Conservation (phyloP, 495 filamentous ascomycete species). For the Podospora sp. region DNA sequence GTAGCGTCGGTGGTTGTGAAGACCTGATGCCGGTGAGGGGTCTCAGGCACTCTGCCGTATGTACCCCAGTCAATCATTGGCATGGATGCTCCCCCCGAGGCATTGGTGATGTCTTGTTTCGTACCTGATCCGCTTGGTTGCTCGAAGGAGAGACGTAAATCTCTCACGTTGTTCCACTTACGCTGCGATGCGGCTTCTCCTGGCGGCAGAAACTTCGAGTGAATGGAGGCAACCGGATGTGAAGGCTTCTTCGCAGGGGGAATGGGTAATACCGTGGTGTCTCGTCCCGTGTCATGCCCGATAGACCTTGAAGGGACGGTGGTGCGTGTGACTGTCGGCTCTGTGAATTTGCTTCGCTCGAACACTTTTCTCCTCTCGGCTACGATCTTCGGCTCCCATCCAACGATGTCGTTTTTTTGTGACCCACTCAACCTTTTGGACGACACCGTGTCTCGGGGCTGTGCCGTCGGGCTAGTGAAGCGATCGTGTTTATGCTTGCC, state of each 20-base stretch:
- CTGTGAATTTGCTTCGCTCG: slow-evolving; percentile 24
- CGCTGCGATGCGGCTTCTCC: slow-evolving; percentile 19
- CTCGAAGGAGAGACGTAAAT: slow-evolving; percentile 42
- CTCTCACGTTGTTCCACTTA: slow-evolving; percentile 40
- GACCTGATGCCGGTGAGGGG: not conserved
- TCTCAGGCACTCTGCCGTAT: not conserved
- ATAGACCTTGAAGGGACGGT: slow-evolving; percentile 3
- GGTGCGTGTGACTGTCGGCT: not conserved
- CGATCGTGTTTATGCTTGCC: not conserved
- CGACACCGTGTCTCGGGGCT: not conserved
- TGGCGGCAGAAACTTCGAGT: not conserved
- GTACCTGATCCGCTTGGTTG: not conserved
- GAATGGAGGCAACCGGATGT: not conserved
- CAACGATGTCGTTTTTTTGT: slow-evolving; percentile 8
- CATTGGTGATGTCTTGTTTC: not conserved
- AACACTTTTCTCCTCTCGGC: slow-evolving; percentile 41
- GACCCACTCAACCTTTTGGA: not conserved
- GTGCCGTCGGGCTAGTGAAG: not conserved
- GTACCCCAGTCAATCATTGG: not conserved
- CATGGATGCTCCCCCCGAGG: not conserved
- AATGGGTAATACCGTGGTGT: not conserved
- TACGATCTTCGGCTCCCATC: slow-evolving; percentile 34
- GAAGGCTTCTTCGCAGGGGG: not conserved
- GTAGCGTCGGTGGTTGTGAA: not conserved
- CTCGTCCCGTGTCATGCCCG: not conserved